Evolutionary conservation across 2,329 filamentous ascomycete genomes (phyloP).

Genomic region (Piedraia hortae): DNA sequence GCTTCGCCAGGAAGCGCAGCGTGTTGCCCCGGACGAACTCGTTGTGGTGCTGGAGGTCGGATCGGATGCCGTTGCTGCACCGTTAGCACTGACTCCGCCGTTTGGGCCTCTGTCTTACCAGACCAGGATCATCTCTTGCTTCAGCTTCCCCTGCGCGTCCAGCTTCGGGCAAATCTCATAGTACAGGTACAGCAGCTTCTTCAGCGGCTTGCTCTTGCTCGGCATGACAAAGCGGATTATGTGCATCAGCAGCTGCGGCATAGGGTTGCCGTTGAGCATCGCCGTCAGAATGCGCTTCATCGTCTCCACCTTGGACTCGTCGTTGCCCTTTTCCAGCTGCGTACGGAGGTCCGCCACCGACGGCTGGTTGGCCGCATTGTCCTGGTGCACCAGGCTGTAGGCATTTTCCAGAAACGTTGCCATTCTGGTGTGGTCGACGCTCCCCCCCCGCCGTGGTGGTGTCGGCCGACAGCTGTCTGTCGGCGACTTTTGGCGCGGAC

Average conservation of each 20-base stretch:
- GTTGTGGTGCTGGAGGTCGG: slow-evolving; percentile 90
- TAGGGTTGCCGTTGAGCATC: slow-evolving; percentile 94
- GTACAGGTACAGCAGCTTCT: slow-evolving; percentile 98
- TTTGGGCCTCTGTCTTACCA: slow-evolving; percentile 29
- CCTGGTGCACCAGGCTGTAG: slow-evolving; percentile 91
- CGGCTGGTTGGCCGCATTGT: slow-evolving; percentile 85
- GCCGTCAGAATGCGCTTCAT: slow-evolving; percentile 91
- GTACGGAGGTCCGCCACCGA: slow-evolving; percentile 73
- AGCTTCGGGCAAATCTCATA: slow-evolving; percentile 97
- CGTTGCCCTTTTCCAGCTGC: slow-evolving; percentile 15
- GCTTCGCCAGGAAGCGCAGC: slow-evolving; percentile 88
- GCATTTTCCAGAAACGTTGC: slow-evolving; percentile 80
- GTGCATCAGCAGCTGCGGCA: slow-evolving; percentile 92
- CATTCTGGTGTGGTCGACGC: slow-evolving; percentile 31
- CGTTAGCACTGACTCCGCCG: slow-evolving; percentile 1
- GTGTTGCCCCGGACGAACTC: slow-evolving; percentile 97
- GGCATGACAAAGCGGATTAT: slow-evolving; percentile 99
- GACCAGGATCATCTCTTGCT: slow-evolving; percentile 98
- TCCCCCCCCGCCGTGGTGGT: slow-evolving; percentile 5
- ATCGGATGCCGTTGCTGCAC: slow-evolving; percentile 77
- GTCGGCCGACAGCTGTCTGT: too few relatives aligned
- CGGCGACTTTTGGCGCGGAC: too few relatives aligned
- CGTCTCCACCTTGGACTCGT: slow-evolving; percentile 15
- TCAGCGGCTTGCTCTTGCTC: slow-evolving; percentile 81
- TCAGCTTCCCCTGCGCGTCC: slow-evolving; percentile 74